Conservation (phyloP, 2,329 filamentous ascomycete species). For the Hypoxylon sp. region DNA sequence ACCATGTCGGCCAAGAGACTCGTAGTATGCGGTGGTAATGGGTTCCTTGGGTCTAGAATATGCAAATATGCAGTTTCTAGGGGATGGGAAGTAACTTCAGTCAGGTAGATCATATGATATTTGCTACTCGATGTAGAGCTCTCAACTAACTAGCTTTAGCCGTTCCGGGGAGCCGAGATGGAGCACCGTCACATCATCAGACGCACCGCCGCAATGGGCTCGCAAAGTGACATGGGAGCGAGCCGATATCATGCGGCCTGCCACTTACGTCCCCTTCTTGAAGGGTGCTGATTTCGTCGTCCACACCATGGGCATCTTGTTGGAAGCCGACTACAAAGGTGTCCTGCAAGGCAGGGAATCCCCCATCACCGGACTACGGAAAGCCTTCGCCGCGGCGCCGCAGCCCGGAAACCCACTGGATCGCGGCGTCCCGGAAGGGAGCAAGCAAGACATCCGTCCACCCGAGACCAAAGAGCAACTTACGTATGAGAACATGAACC, state of each 20-base stretch:
- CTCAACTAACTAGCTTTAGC: constrained; percentile 56
- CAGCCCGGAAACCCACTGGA: constrained; percentile 74
- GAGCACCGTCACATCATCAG: constrained; percentile 77
- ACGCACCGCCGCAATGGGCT: constrained; percentile 80
- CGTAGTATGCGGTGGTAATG: constrained; percentile 91
- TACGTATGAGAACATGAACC: constrained; percentile 98
- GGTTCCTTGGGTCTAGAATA: constrained; percentile 88
- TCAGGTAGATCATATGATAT: constrained; percentile 69
- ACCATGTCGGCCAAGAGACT: constrained; percentile 75
- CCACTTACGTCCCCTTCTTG: constrained; percentile 80
- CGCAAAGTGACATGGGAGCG: constrained; percentile 85
- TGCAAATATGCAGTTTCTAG: constrained; percentile 87
- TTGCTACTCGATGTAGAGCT: background rate
- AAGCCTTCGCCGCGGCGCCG: constrained; percentile 76
- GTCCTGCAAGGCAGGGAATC: constrained; percentile 85
- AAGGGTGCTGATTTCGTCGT: constrained; percentile 84
- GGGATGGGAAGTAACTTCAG: constrained; percentile 91
- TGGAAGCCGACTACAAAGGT: constrained; percentile 98
- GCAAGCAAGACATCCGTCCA: constrained; percentile 66
- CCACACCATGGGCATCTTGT: constrained; percentile 93
- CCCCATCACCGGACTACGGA: constrained; percentile 77
- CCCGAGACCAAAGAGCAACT: constrained; percentile 77
- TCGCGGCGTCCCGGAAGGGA: constrained; percentile 54
- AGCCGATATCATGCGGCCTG: constrained; percentile 85
- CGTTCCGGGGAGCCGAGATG: constrained; percentile 91